Conservation (phyloP, 345 rosid species). For the Geranium rotundifolium region DNA sequence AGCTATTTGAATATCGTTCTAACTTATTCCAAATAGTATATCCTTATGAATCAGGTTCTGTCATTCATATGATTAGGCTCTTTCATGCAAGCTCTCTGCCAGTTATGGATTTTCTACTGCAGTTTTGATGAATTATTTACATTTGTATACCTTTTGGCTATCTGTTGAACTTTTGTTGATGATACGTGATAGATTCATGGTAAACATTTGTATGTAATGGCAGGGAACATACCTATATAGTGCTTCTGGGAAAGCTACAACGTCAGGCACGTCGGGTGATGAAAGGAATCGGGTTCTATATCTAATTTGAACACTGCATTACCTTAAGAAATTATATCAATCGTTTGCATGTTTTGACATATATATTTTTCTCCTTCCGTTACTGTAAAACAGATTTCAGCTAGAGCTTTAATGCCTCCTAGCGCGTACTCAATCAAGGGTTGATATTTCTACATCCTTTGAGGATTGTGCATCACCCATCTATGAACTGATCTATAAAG, state of each 20-base stretch:
- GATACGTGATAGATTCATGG: neutral
- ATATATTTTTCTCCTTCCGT: no score
- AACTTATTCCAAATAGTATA: no score
- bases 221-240: neutral
- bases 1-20: no score
- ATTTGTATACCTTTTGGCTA: no score
- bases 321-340: no score
- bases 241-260: neutral
- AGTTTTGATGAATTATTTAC: neutral
- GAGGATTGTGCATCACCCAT: no score
- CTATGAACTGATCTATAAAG: no score
- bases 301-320: neutral
- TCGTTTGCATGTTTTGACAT: no score
- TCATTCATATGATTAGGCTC: neutral
- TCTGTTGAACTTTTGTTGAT: neutral
- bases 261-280: neutral
- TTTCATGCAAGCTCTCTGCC: neutral
- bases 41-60: neutral
- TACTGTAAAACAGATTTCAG: no score
- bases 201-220: neutral
- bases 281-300: neutral
- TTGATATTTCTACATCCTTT: no score
- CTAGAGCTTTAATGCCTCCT: no score
- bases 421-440: no score
- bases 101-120: neutral